Conservation (phyloP, 805 yeast species). For the Barnettozyma pratensis region DNA sequence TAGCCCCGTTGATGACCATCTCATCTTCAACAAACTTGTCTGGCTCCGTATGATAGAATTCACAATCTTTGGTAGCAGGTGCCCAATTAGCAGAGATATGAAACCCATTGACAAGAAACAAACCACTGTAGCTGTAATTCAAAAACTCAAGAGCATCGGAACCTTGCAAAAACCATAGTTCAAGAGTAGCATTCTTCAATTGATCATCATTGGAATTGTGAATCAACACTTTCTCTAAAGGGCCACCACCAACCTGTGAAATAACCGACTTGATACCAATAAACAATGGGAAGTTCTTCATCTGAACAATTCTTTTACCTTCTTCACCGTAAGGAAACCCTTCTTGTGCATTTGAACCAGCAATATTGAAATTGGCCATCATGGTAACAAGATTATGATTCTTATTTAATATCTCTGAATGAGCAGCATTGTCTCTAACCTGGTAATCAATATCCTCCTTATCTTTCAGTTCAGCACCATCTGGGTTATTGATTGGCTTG, state of each 20-base stretch:
- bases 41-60: constrained; percentile 14
- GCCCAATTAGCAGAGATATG: constrained; percentile 45
- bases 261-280: constrained; percentile 48
- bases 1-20: constrained; percentile 39
- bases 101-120: constrained; percentile 56
- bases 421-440: constrained; percentile 2
- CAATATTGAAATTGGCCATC: neutral
- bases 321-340: neutral
- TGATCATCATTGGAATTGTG: constrained; percentile 12
- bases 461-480: neutral
- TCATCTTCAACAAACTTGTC: constrained; percentile 22
- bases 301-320: constrained; percentile 29
- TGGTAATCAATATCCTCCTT: neutral
- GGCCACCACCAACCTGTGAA: constrained; percentile 63
- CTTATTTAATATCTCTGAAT: constrained; percentile 1
- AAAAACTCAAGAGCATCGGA: constrained; percentile 52
- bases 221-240: constrained; percentile 47
- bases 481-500: constrained; percentile 1
- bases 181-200: constrained; percentile 30
- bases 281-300: constrained; percentile 35
- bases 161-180: constrained; percentile 46
- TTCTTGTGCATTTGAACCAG: neutral
- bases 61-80: constrained; percentile 2
- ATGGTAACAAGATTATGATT: constrained; percentile 1
- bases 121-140: constrained; percentile 44